Evolutionary conservation across 441 rosid genomes (phyloP), one percentile per base, ranked within the genome.

Genomic region (Gossypium laxum): DNA sequence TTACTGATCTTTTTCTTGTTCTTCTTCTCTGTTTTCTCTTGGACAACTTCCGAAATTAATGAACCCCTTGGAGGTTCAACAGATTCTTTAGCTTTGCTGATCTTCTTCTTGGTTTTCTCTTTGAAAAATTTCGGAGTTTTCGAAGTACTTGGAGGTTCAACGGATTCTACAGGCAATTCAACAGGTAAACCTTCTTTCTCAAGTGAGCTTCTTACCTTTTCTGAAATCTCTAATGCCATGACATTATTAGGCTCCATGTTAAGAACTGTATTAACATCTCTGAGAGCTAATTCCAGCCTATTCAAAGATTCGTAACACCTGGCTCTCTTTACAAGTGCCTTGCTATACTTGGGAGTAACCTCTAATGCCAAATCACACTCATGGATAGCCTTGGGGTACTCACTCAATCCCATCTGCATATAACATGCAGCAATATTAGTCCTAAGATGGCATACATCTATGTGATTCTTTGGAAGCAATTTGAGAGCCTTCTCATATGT

Each of bases 251-350:
- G 88, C 78, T 88, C 93, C 70, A 77, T 38, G 43, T 82, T 77
- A 54, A 86, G 76, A 74, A 88, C 90, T 41, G 69, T 22, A 75
- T 63, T 79, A 47, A 87, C 85, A 80, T 88, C 93, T 78, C 76
- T 80, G 64, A 86, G 70, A 0, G 93, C 86, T 71, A 84, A 82
- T 74, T 88, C 91, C 10, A 85, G 72, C 78, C 85, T 80, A 75
- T 85, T 88, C 86, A 88, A 79, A 12, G 87, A 86, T 75, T 88
- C 89, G 1, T 85, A 85, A 60, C 93, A 88, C 73, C 91, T 82
- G 0, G 93, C 87, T 74, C 91, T 80, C 79, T 93, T 86, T 75
- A 86, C 54, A 70, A 88, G 76, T 0, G 91, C 86, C 66, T 88
- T 86, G 50, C 77, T 78, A 67, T 81, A 82, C 70, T 82, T 81